Evolutionary conservation across 2,329 filamentous ascomycete species (phyloP).

Genomic region (Alternaria hordeiaustralica): DNA sequence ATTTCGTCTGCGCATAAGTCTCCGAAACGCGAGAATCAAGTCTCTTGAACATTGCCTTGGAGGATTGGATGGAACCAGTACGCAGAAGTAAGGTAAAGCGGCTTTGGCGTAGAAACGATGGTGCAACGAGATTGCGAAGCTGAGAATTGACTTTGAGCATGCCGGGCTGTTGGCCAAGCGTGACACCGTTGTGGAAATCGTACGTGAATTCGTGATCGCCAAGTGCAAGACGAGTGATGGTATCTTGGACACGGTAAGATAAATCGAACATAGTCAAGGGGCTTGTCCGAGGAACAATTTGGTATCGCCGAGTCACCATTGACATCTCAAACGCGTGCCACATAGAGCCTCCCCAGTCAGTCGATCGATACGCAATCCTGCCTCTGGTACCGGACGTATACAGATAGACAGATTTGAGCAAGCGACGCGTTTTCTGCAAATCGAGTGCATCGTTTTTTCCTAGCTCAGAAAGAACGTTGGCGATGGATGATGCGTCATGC

Average conservation of each 20-base stretch:
- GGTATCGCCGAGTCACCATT: accelerated
- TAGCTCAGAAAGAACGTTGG: not conserved
- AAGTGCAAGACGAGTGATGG: not conserved
- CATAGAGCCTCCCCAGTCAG: too few relatives aligned
- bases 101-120: not conserved
- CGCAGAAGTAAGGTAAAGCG: accelerated
- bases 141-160: not conserved
- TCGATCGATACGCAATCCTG: accelerated
- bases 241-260: accelerated
- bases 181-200: not conserved
- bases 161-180: not conserved
- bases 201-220: not conserved
- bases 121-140: not conserved
- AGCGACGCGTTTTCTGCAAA: not conserved
- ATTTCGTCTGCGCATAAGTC: too few relatives aligned
- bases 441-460: not conserved
- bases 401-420: accelerated
- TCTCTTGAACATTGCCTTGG: not conserved
- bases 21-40: not conserved
- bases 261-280: not conserved
- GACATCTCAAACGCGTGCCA: too few relatives aligned
- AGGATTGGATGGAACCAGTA: accelerated
- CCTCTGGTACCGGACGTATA: accelerated
- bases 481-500: accelerated
- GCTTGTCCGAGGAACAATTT: accelerated